A percentile compares a stretch with the other conserved stretches of the same genome.
Evolutionary conservation across 176 grass and related monocot species (phyloP).

Genomic region (sorghum (Sorghum bicolor)): DNA sequence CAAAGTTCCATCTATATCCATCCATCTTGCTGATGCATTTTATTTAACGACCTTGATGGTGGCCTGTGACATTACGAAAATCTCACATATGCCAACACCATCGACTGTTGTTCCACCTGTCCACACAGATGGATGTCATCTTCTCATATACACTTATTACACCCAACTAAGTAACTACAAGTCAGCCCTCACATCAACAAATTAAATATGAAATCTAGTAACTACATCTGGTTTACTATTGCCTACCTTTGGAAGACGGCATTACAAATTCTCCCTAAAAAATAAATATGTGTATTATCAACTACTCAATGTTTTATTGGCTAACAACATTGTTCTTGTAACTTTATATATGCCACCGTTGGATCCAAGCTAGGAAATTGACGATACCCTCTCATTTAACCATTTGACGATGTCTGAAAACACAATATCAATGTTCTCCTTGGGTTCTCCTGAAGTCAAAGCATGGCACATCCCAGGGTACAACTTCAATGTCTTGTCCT

Average conservation of each 20-base stretch:
- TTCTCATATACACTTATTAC: neutral
- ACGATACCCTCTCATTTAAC: conserved; percentile 39
- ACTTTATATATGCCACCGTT: neutral
- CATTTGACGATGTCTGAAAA: conserved; percentile 60
- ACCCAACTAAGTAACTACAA: neutral
- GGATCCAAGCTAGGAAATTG: neutral
- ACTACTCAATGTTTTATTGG: neutral
- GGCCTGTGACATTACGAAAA: neutral
- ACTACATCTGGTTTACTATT: neutral
- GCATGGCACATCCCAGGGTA: conserved; percentile 73
- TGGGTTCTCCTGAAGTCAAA: conserved; percentile 49
- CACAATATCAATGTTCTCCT: conserved; percentile 44
- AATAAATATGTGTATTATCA: neutral
- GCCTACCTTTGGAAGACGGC: neutral
- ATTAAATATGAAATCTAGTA: neutral
- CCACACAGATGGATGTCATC: neutral
- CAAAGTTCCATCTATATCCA: neutral
- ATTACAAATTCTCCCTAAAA: neutral
- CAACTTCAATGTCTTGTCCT: conserved; percentile 48
- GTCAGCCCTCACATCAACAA: neutral
- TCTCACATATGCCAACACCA: conserved; percentile 30
- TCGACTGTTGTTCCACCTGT: neutral
- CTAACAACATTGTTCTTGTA: neutral
- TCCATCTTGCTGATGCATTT: neutral
- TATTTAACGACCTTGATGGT: neutral